Evolutionary conservation across 306 rosid genomes (phyloP), one percentile per base, ranked within the genome.

Genomic region (Begonia fuchsioides): DNA sequence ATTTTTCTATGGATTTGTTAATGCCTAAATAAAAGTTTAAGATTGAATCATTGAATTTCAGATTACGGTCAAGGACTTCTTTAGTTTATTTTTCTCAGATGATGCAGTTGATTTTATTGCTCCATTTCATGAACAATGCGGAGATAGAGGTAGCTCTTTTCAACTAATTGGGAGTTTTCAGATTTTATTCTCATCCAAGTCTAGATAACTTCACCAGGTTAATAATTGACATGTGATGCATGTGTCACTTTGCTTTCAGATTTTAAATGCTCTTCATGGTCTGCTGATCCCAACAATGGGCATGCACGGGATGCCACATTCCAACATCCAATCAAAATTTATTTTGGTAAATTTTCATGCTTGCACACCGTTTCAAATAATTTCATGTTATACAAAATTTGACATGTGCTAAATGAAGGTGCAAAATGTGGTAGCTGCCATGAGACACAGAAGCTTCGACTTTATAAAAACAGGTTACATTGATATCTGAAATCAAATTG

Each of bases 271-370:
- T 73, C 64, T 53, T 54, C 70, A 8, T 90, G 98, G 98, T 58
- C 47, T 17, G 76, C 76, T 64, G 79, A 75, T 61, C 85, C 75
- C 47, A 72, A 68, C 20, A 74, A 62, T 73, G 94, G 94, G 62
- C 68, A 75, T 73, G 59, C 78, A 50, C 98, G 98, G 17, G 87
- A 79, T 55, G 57, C 79, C 49, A 72, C 92, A 54, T 90, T 82
- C 79, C 94, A 77, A 59, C 96, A 85, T 73, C 98, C 98, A 32
- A 90, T 90, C 54, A 90, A 90, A 79, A 12, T 90, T 43, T 90
- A 90, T 66, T 82, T 85, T 67, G 98, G 98, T 90, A 85, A 41
- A 20, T 57, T 3, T 39, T 50, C 54, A 26, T 26, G 35, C 35
- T 26, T 26, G 35, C 35, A 26, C 35, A 26, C 1, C 35, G 35